Base-by-base conservation (phyloP, 192 early-diverging fungal species). In the Coemansia reversa region DNA sequence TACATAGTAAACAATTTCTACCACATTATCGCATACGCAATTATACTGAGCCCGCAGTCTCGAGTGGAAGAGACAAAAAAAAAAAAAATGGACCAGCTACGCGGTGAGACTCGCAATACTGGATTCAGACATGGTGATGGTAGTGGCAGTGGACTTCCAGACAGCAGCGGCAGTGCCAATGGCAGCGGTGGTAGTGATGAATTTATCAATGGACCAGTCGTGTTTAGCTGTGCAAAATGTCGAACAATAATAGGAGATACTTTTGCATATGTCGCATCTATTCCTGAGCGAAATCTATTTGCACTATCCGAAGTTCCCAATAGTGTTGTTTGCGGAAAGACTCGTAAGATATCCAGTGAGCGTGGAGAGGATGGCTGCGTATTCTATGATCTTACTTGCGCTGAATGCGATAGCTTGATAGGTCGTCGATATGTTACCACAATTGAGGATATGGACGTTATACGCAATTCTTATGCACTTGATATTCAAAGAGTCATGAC, bases 181-280 rank as follows among this genome's bases (percentile, higher is more conserved):
- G 53, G 47, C 18, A 53, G 55, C 42, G 52, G 22, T 27, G 76
- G 55, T 42, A 47, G 22, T 20, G 76, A 74, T 23, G 71, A 70
- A 19, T 64, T 65, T 19, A 79, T 79, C 35, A 73, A 79, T 32
- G 72, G 72, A 7, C 76, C 76, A 0, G 60, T 79, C 0, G 67
- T 79, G 18, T 69, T 79, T n/a, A 79, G 76, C 65, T 79, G 76
- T n/a, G 55, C 60, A 27, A 79, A 74, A 29, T 79, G 76, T 62
- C 63, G 76, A 11, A 79, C 72, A 63, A 79, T 79, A 27, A 61
- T 79, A 5, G 76, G 76, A 47, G 76, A 79, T 55, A 79, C 76
- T 1, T 79, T 79, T 51, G 67, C 76, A 22, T 79, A 74, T 51
- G 76, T 64, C 16, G 67, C 76, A 11, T 74, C 72, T 12, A 51